A percentile compares a stretch with the other conserved stretches of the same genome.
phyloP scores from a whole-genome alignment of 1,284 basidiomycete genomes.

The Microbotryum violaceum region DNA sequence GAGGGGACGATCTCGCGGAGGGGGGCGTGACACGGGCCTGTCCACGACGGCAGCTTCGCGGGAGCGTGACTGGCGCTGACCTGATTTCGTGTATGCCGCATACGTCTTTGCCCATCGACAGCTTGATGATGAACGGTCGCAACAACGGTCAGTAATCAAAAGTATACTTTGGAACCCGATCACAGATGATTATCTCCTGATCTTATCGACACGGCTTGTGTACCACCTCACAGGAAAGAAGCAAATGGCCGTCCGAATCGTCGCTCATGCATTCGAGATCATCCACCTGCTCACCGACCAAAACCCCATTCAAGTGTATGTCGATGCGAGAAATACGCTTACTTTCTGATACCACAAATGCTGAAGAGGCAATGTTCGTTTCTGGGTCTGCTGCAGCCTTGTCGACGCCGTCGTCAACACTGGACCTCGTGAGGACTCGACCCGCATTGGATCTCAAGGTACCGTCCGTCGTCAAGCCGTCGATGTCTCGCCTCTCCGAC shows the following conservation, averaged over 20 bases:
- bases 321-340: neutral
- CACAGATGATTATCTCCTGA: neutral
- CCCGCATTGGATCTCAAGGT: constrained; percentile 99
- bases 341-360: neutral
- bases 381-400: constrained; percentile 53
- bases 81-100: too few species aligned
- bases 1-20: too few species aligned
- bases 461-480: constrained; percentile 99
- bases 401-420: constrained; percentile 99
- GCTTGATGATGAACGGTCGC: constrained; percentile 99
- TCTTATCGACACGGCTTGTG: neutral
- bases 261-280: constrained; percentile 99
- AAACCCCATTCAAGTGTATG: constrained; percentile 94
- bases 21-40: too few species aligned
- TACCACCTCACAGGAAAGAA: constrained; percentile 57
- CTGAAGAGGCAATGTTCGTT: neutral
- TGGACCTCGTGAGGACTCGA: constrained; percentile 98
- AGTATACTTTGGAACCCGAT: neutral
- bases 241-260: constrained; percentile 97
- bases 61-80: too few species aligned
- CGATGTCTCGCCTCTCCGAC: constrained; percentile 95
- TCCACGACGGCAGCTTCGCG: too few species aligned
- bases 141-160: constrained; percentile 69
- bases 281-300: constrained; percentile 99
- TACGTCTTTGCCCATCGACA: constrained; percentile 38